These are phyloP conservation scores for Paraphaeosphaeria sporulosa DNA, from an alignment of 2,329 filamentous ascomycete species.

Conservation along the genomic window DNA sequence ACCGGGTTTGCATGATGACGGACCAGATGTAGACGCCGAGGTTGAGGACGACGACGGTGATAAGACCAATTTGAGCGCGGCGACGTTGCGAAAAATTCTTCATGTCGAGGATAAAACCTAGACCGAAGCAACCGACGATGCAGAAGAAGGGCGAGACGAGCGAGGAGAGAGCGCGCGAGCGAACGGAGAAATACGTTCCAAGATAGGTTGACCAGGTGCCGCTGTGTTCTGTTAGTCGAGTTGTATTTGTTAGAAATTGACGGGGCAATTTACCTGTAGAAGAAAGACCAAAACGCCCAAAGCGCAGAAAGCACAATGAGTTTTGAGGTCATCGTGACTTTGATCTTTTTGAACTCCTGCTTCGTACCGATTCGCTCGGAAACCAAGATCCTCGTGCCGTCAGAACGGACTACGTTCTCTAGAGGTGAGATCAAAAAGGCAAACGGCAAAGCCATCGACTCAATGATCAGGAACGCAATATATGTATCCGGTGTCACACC, in stretches of 20 bases:
- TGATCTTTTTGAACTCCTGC: constrained; percentile 51
- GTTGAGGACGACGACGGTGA: constrained; percentile 56
- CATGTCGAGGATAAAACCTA: constrained; percentile 68
- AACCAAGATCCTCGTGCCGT: constrained; percentile 54
- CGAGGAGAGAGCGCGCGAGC: constrained; percentile 55
- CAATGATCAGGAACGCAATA: constrained; percentile 58
- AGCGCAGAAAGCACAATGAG: constrained; percentile 51
- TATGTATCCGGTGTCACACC: constrained; percentile 57
- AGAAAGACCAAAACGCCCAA: constrained; percentile 59
- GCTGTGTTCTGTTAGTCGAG: constrained; percentile 28
- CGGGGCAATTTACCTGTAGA: constrained; percentile 42
- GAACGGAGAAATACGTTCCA: constrained; percentile 55
- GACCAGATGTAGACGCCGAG: constrained; percentile 61
- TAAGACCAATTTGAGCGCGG: constrained; percentile 56
- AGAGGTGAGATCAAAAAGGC: constrained; percentile 57
- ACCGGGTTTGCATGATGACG: constrained; percentile 56
- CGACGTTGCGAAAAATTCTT: constrained; percentile 67
- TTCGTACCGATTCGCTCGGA: constrained; percentile 53
- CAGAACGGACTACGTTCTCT: constrained; percentile 55
- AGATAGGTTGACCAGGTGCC: constrained; percentile 58
- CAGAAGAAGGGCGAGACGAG: constrained; percentile 59
- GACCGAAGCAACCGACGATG: constrained; percentile 59
- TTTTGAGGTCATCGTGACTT: constrained; percentile 45
- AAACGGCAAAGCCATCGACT: constrained; percentile 56
- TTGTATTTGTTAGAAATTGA: neutral